Percentiles rank a stretch among this genome's conserved stretches.
Evolutionary conservation across 2,329 filamentous ascomycete species (phyloP).

Genomic region (Penicillium sp.): DNA sequence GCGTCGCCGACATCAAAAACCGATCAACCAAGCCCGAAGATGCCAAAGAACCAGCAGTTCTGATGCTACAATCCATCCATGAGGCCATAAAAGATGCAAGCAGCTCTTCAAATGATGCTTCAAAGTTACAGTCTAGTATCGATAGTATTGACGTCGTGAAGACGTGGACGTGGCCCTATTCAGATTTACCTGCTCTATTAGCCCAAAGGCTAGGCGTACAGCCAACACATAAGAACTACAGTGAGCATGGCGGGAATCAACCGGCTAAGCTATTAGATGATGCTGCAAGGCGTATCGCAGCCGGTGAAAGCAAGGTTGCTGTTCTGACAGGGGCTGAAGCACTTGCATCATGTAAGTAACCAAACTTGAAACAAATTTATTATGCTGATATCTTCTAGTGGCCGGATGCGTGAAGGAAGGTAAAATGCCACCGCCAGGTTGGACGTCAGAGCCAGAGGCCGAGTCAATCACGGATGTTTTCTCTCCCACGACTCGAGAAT

Average conservation of each 20-base stretch:
- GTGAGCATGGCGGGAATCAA: constrained; percentile 66
- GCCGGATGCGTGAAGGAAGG: constrained; percentile 57
- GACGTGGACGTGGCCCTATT: constrained; percentile 55
- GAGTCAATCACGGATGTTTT: constrained; percentile 54
- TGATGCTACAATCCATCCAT: constrained; percentile 63
- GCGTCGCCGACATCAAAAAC: constrained; percentile 66
- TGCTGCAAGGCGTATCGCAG: constrained; percentile 61
- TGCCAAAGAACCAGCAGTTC: constrained; percentile 61
- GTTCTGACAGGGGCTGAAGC: constrained; percentile 68
- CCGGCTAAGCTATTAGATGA: constrained; percentile 67
- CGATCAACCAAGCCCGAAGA: constrained; percentile 55
- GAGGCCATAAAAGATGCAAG: constrained; percentile 57
- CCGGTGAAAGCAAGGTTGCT: constrained; percentile 59
- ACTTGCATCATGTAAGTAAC: constrained; percentile 55
- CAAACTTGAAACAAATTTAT: too few relatives aligned
- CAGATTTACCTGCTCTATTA: constrained; percentile 58
- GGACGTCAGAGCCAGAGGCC: constrained; percentile 52
- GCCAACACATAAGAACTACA: constrained; percentile 55
- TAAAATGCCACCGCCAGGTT: constrained; percentile 63
- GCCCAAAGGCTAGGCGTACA: constrained; percentile 54
- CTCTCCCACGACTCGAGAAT: constrained; percentile 55
- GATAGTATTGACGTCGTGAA: constrained; percentile 65
- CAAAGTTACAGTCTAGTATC: constrained; percentile 50
- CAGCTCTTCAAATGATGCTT: constrained; percentile 29
- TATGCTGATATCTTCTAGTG: constrained; percentile 44